These are phyloP conservation scores for Aspergillus cristatus DNA, from an alignment of 495 filamentous ascomycete species.

Conservation along the genomic window DNA sequence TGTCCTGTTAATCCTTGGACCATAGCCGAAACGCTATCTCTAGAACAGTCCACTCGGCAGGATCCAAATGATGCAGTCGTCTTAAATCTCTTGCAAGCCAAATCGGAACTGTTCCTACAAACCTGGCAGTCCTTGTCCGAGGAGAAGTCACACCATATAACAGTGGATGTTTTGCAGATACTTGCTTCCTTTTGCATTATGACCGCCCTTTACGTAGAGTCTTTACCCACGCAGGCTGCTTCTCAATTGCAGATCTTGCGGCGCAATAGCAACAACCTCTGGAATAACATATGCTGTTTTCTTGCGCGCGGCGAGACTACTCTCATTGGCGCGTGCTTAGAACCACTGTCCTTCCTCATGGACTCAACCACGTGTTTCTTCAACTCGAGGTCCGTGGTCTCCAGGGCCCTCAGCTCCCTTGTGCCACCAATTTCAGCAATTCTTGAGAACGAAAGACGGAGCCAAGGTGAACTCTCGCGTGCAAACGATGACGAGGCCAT, in stretches of 20 bases:
- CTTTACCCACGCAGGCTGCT: slow-evolving; percentile 21
- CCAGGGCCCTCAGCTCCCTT: slow-evolving; percentile 16
- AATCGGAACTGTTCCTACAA: slow-evolving; percentile 36
- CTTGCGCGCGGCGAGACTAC: slow-evolving; percentile 17
- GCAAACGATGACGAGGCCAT: slow-evolving; percentile 46
- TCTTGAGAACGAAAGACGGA: slow-evolving; percentile 34
- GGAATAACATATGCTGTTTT: slow-evolving; percentile 28
- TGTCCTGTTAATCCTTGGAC: slow-evolving; percentile 22
- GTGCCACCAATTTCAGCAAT: slow-evolving; percentile 21
- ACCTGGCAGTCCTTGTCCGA: slow-evolving; percentile 32
- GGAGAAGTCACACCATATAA: slow-evolving; percentile 35
- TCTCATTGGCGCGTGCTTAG: slow-evolving; percentile 25
- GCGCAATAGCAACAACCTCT: slow-evolving; percentile 22
- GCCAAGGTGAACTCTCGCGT: slow-evolving; percentile 12
- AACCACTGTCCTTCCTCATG: slow-evolving; percentile 25
- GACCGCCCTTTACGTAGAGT: slow-evolving; percentile 24
- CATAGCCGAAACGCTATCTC: slow-evolving; percentile 8
- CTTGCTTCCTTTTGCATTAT: slow-evolving; percentile 36
- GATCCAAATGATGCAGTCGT: slow-evolving; percentile 33
- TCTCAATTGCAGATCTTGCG: slow-evolving; percentile 19
- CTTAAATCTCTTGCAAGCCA: slow-evolving; percentile 36
- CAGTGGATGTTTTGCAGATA: slow-evolving; percentile 38
- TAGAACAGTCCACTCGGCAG: slow-evolving; percentile 18
- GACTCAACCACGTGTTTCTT: slow-evolving; percentile 12
- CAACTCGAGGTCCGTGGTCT: slow-evolving; percentile 7